Evolutionary conservation across 1,139 yeast species (phyloP).

Genomic region (Diutina pseudorugosa): DNA sequence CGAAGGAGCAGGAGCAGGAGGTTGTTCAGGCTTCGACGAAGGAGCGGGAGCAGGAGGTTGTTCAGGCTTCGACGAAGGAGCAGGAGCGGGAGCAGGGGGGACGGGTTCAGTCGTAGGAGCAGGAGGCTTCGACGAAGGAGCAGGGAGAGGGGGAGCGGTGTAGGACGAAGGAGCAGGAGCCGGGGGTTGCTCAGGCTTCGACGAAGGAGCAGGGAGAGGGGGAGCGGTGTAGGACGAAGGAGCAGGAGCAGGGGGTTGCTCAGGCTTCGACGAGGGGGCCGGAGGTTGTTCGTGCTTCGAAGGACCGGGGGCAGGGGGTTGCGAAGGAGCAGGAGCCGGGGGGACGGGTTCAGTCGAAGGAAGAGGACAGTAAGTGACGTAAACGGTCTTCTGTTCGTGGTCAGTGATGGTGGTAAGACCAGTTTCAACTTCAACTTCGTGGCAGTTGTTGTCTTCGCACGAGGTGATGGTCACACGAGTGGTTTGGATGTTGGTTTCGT

Average conservation of each 20-base stretch:
- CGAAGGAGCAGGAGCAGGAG: constrained; percentile 5
- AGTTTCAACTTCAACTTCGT: neutral
- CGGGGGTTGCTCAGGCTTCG: constrained; percentile 5
- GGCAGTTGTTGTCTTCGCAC: neutral
- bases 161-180: constrained; percentile 1
- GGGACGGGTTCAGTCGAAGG: constrained; percentile 7
- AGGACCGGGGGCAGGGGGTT: neutral
- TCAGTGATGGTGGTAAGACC: constrained; percentile 9
- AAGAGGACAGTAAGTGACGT: constrained; percentile 1
- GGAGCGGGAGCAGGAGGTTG: constrained; percentile 8
- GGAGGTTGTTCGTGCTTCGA: no score
- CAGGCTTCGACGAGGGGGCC: neutral
- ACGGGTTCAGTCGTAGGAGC: neutral
- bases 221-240: no score
- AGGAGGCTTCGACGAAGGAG: constrained; percentile 6
- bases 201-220: constrained; percentile 10
- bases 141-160: constrained; percentile 5
- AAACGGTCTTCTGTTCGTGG: constrained; percentile 5
- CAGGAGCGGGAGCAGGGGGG: constrained; percentile 5
- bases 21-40: constrained; percentile 10
- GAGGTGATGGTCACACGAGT: constrained; percentile 1
- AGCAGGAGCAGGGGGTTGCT: neutral
- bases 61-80: constrained; percentile 7
- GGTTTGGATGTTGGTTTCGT: neutral
- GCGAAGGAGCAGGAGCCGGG: neutral